phyloP scores from a whole-genome alignment of 345 rosid genomes.

The Syzygium aromaticum region DNA sequence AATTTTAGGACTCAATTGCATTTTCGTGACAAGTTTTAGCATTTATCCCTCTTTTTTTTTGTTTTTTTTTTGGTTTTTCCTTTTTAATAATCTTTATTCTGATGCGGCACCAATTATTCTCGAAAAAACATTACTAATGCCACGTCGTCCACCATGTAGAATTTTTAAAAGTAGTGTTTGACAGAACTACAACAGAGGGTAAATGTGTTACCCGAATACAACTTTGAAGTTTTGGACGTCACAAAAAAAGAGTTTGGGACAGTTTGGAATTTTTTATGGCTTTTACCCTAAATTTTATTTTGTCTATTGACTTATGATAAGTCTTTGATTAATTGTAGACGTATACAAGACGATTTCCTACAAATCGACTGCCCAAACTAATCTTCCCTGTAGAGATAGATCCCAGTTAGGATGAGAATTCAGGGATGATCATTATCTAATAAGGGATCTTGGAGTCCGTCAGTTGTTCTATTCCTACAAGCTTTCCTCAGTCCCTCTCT shows the following conservation, averaged over 20 bases:
- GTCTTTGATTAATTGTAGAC: neutral
- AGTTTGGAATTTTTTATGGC: too few relatives aligned
- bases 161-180: too few relatives aligned
- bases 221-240: accelerated
- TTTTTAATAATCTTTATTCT: too few relatives aligned
- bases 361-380: neutral
- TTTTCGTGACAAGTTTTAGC: too few relatives aligned
- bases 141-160: too few relatives aligned
- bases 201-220: accelerated
- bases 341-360: neutral
- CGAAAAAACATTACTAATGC: too few relatives aligned
- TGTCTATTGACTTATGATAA: too few relatives aligned
- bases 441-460: neutral
- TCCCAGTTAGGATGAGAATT: neutral
- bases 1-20: too few relatives aligned
- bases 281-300: accelerated
- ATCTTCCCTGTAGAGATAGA: neutral
- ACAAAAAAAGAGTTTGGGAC: accelerated
- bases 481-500: neutral
- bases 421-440: neutral
- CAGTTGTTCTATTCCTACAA: neutral
- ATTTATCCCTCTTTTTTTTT: too few relatives aligned
- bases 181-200: accelerated
- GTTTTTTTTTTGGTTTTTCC: too few relatives aligned
- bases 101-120: neutral